Base-by-base conservation (phyloP, 2,329 filamentous ascomycete genomes). In the Taxawa tesnikishii region DNA sequence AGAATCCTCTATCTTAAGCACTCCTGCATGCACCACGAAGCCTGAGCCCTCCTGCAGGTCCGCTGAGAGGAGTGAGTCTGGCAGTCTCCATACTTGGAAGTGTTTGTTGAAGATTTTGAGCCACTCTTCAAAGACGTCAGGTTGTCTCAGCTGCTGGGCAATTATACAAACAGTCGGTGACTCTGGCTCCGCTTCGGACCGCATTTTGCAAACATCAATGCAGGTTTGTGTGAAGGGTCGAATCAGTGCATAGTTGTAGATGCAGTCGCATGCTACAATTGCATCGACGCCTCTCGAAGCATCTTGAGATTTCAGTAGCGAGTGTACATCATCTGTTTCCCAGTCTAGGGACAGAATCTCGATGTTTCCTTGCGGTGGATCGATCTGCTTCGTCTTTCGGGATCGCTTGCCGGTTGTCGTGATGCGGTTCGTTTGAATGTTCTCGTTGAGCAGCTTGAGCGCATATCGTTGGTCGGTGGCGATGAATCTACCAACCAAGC, bases 401-500 rank as follows among this genome's bases (percentile, higher is more conserved):
- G n/a, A 15, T 11, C 26, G 29, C 8, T 13, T 21, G 15, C 30
- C 12, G 13, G 13, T 35, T 4, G 14, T 10, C n/a, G 27, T 11
- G 8, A 21, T 23, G 2, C 45, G 25, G 30, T 87, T 88, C 26
- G 73, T 70, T 1, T 66, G 57, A 3, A 96, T 58, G 51, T 96
- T 98, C 43, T 75, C 70, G 38, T 73, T 70, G n/a, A 94, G 61
- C 1, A 88, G 59, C 38, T 75, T 79, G 37, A 81, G 67, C 2
- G 93, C 81, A 54, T 96, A 96, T 27, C 73, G 59, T 55, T 94
- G 88, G 53, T 98, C 90, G 0, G 87, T 94, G 28, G 90, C 74
- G 27, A 85, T 65, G 51, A 90, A 92, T 37, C 63, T 63, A 5
- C 49, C 41, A 12, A 92, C 66, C 3, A 59, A 60, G 2, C 72